These are phyloP conservation scores for Populus ilicifolia DNA, from an alignment of 345 rosid species.

Conservation along the genomic window DNA sequence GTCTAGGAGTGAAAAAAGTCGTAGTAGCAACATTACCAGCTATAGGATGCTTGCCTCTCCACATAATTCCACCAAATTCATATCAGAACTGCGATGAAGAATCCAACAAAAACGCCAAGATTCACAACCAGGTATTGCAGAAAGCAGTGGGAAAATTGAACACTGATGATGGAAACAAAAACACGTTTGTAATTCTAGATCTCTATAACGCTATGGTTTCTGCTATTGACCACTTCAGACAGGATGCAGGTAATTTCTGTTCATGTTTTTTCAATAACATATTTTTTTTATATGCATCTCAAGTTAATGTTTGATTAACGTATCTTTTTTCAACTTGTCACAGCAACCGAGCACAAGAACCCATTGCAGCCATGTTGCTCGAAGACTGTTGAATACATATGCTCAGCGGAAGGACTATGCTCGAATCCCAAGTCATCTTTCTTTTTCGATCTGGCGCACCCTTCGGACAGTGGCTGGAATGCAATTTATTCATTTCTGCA, in stretches of 20 bases:
- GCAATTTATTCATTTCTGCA: too few species aligned
- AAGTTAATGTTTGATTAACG: background rate
- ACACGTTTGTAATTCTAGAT: conserved; percentile 20
- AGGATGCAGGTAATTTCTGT: conserved; percentile 3
- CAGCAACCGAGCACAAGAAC: background rate
- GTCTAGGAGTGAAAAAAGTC: too few species aligned
- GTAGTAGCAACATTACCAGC: too few species aligned
- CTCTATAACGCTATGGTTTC: conserved; percentile 22
- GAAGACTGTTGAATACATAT: too few species aligned
- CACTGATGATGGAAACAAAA: background rate
- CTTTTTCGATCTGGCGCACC: too few species aligned
- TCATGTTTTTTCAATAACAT: background rate
- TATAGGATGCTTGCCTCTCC: conserved; percentile 32
- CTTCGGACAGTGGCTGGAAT: too few species aligned
- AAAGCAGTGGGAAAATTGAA: conserved; percentile 20
- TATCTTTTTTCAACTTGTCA: too few species aligned
- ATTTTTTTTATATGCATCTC: background rate
- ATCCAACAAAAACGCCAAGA: conserved; percentile 6
- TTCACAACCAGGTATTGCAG: conserved; percentile 27
- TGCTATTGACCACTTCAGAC: conserved; percentile 7
- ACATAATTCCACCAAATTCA: conserved; percentile 1
- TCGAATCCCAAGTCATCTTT: too few species aligned
- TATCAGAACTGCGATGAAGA: conserved; percentile 21
- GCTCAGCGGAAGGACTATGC: too few species aligned
- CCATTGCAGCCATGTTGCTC: background rate